phyloP scores from a whole-genome alignment of 345 rosid genomes.

The Theobroma cacao region DNA sequence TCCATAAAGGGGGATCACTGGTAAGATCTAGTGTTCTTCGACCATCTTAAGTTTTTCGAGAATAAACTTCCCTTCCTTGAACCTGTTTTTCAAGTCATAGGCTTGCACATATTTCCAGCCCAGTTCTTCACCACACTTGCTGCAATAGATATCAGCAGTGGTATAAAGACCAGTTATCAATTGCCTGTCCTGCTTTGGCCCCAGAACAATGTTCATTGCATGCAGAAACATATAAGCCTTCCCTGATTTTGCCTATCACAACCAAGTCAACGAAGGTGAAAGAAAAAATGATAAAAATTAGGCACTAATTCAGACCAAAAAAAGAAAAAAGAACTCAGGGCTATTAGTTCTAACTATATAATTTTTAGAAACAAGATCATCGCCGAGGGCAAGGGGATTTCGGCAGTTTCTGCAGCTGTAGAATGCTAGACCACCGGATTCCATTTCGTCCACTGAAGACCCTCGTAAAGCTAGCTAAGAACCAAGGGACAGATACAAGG shows the following conservation, averaged over 20 bases:
- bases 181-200: slow-evolving; percentile 33
- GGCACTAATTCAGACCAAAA: background rate
- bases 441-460: background rate
- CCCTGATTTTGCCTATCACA: slow-evolving; percentile 34
- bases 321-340: background rate
- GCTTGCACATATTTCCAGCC: slow-evolving; percentile 42
- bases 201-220: slow-evolving; percentile 40
- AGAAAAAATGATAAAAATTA: background rate
- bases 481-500: background rate
- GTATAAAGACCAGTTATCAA: slow-evolving; percentile 27
- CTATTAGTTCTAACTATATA: slow-evolving; percentile 20
- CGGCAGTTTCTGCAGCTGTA: slow-evolving; percentile 39
- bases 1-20: background rate
- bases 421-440: background rate
- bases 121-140: slow-evolving; percentile 33
- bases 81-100: slow-evolving; percentile 25
- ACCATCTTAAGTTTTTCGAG: slow-evolving; percentile 34
- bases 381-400: slow-evolving; percentile 30
- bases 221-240: slow-evolving; percentile 38
- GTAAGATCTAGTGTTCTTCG: slow-evolving; percentile 15
- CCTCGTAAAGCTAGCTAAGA: background rate
- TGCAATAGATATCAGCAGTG: slow-evolving; percentile 33
- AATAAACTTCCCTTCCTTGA: slow-evolving; percentile 42
- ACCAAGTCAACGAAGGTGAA: background rate
- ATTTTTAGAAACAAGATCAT: slow-evolving; percentile 26